Evolutionary conservation across 257 asterid genomes (phyloP).

Genomic region (Scutellaria galericulata): DNA sequence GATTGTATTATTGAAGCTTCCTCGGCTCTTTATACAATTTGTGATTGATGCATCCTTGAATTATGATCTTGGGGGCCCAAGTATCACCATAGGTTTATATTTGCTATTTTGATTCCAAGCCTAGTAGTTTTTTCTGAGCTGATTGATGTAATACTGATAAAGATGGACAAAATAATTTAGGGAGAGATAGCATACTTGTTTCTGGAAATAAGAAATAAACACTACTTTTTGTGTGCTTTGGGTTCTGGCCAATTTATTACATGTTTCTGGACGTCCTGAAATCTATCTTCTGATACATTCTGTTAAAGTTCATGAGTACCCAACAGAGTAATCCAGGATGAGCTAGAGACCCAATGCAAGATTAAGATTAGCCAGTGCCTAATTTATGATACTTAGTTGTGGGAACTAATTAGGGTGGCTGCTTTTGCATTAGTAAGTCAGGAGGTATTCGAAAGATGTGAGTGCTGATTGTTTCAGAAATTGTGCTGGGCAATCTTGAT

Average conservation of each 20-base stretch:
- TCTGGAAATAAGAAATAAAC: background rate
- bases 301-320: background rate
- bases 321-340: background rate
- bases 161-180: background rate
- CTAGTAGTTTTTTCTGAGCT: background rate
- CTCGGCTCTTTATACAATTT: conserved; percentile 7
- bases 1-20: conserved; percentile 13
- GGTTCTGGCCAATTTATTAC: background rate
- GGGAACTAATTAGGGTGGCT: background rate
- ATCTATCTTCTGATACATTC: background rate
- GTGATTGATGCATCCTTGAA: conserved; percentile 8
- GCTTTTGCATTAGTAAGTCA: background rate
- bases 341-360: background rate
- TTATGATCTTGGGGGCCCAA: background rate
- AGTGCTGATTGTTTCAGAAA: background rate
- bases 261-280: background rate
- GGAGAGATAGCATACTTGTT: background rate
- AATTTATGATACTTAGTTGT: background rate
- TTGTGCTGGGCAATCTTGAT: background rate
- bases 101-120: background rate
- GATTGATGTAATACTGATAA: background rate
- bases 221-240: background rate
- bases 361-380: conserved; percentile 8
- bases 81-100: background rate
- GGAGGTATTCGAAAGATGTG: background rate